Evolutionary conservation across 2,329 filamentous ascomycete genomes (phyloP).

Genomic region (Raffaelea albimanens): DNA sequence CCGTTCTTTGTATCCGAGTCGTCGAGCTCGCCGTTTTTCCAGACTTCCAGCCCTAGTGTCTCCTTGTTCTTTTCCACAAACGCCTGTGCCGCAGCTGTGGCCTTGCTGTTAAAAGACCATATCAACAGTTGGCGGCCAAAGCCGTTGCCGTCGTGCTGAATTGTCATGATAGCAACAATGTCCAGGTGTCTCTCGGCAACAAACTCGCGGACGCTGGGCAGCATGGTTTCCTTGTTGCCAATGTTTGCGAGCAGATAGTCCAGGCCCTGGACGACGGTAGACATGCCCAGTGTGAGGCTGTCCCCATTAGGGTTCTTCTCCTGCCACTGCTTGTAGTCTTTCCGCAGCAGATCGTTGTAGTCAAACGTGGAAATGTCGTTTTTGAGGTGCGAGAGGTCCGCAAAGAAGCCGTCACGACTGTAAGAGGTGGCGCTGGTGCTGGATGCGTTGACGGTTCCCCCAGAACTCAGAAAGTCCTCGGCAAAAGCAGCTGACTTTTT

Average conservation of each 20-base stretch:
- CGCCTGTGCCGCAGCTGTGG: constrained; percentile 36
- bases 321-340: constrained; percentile 77
- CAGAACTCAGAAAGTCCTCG: constrained; percentile 32
- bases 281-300: constrained; percentile 53
- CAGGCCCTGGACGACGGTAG: constrained; percentile 54
- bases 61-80: constrained; percentile 41
- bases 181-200: constrained; percentile 48
- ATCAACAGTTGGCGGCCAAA: constrained; percentile 61
- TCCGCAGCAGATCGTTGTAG: constrained; percentile 60
- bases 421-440: constrained; percentile 31
- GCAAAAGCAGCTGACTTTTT: constrained; percentile 46
- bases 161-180: constrained; percentile 60
- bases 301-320: constrained; percentile 24
- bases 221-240: constrained; percentile 33
- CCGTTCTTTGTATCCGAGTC: constrained; percentile 19
- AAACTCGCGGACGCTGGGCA: constrained; percentile 41
- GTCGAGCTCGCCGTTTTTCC: constrained; percentile 39
- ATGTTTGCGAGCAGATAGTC: constrained; percentile 47
- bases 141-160: constrained; percentile 36
- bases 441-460: neutral
- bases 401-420: constrained; percentile 46
- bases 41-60: constrained; percentile 46
- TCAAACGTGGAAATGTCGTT: constrained; percentile 52
- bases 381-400: constrained; percentile 54
- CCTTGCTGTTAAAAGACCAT: constrained; percentile 47